These are phyloP conservation scores for Naganishia randhawae DNA, from an alignment of 768 basidiomycete genomes.

Conservation along the genomic window DNA sequence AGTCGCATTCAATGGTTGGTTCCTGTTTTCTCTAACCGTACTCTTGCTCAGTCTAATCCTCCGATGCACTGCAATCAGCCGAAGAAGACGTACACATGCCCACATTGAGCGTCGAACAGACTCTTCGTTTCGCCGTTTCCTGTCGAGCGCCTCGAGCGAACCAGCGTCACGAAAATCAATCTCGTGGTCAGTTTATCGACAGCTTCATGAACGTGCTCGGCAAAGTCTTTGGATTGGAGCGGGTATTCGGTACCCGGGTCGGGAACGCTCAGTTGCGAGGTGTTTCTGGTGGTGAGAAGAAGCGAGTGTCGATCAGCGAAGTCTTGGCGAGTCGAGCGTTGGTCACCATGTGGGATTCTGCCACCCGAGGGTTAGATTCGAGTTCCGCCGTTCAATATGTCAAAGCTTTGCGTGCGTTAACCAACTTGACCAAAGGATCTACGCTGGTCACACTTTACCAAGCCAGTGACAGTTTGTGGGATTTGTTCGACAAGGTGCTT, in stretches of 20 bases:
- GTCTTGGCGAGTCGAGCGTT: conserved; percentile 48
- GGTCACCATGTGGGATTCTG: conserved; percentile 56
- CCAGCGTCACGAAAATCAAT: conserved; percentile 52
- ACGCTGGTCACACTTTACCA: conserved; percentile 83
- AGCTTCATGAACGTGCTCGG: conserved; percentile 58
- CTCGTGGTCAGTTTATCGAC: conserved; percentile 53
- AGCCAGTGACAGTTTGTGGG: conserved; percentile 61
- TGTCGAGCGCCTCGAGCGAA: conserved; percentile 56
- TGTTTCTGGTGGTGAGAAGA: conserved; percentile 55
- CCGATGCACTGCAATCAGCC: background rate
- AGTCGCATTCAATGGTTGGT: conserved; percentile 59
- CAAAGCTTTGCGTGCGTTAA: conserved; percentile 72
- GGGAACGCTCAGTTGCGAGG: conserved; percentile 51
- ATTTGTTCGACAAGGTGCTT: conserved; percentile 75
- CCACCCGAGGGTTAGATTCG: conserved; percentile 59
- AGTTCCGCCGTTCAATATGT: conserved; percentile 83
- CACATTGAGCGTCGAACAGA: conserved; percentile 58
- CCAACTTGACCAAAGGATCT: conserved; percentile 58
- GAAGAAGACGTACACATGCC: conserved; percentile 82
- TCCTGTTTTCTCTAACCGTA: conserved; percentile 1
- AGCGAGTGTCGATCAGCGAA: conserved; percentile 55
- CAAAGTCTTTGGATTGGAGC: conserved; percentile 29
- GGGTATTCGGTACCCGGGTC: conserved; percentile 20
- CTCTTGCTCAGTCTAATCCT: background rate
- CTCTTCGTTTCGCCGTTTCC: conserved; percentile 62